Base-by-base conservation (phyloP, 768 basidiomycete genomes). In the Cubamyces sp. region DNA sequence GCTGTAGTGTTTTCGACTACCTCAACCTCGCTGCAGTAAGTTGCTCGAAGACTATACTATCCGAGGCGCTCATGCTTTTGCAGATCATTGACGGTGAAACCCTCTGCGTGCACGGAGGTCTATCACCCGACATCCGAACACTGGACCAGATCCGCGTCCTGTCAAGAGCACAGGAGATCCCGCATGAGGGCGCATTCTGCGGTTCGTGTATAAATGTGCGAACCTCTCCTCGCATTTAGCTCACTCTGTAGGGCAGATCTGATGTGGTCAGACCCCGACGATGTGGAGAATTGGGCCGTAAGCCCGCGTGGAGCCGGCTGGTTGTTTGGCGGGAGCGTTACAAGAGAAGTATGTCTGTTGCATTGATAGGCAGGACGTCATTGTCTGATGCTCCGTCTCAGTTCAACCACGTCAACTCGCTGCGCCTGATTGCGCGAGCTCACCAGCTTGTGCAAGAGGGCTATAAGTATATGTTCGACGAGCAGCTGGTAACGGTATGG, bases 221-320 rank as follows among this genome's bases (percentile, higher is more conserved):
- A 21, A 49, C 18, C 14, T 14, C 14, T 23, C 25, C 25, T 1
- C 5, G 25, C 3, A 4, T 18, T 3, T 28, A 26, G n/a, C 48
- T 49, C 3, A 49, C 25, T 26, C 3, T 23, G 14, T 28, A 2
- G 16, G 1, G 12, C 16, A 94, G 94, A 98, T 72, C 84, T 98
- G 14, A 97, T 98, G 94, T 98, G 96, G 96, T 94, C 92, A 39
- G 96, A 98, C 74, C 96, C 91, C 3, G 95, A 98, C 70, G 92
- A 96, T 45, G 89, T 96, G 42, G 90, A 92, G 42, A 95, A 91
- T 43, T 98, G 96, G 96, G 96, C 94, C 5, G 93, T 98, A 56
- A 96, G 93, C 66, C 96, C 96, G 4, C 84, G 96, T 41, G 96
- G 96, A 19, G 96, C 96, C 5, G 96, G 96, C 0, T 98, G 94